Conservation (phyloP, 805 yeast genomes). For the Sugiyamaella boreocaroliniensis region DNA sequence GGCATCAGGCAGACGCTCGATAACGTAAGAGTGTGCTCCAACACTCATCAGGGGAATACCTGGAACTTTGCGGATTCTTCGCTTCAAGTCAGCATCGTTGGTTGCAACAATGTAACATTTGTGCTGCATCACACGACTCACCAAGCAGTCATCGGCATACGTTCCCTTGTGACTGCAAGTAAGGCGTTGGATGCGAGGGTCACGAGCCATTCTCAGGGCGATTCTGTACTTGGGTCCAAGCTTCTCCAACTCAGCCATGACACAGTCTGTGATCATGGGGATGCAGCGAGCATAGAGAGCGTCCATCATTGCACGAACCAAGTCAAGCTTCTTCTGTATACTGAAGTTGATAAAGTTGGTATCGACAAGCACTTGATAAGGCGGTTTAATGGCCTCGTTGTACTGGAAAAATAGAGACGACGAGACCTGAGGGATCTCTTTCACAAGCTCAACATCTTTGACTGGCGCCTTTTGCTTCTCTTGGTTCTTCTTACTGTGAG, state of each 20-base stretch:
- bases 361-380: conserved; percentile 92
- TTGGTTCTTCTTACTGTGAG: conserved; percentile 31
- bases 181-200: conserved; percentile 81
- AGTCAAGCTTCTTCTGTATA: conserved; percentile 89
- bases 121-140: conserved; percentile 88
- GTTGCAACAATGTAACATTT: conserved; percentile 97
- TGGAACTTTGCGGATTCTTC: conserved; percentile 91
- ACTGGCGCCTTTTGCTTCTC: conserved; percentile 34
- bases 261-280: conserved; percentile 95
- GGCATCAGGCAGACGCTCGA: conserved; percentile 92
- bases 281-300: conserved; percentile 89
- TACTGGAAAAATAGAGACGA: conserved; percentile 92
- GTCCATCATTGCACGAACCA: conserved; percentile 97
- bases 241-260: conserved; percentile 95
- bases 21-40: conserved; percentile 85
- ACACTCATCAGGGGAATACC: conserved; percentile 97
- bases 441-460: conserved; percentile 70
- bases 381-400: conserved; percentile 93
- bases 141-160: conserved; percentile 96
- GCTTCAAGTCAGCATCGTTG: conserved; percentile 92
- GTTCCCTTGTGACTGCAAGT: conserved; percentile 93
- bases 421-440: conserved; percentile 84
- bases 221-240: conserved; percentile 92
- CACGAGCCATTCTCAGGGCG: conserved; percentile 86
- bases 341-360: conserved; percentile 96